A percentile compares a stretch with the other conserved stretches of the same genome.
Evolutionary conservation across 2,329 filamentous ascomycete species (phyloP).

Genomic region (Berkeleyomyces rouxiae): DNA sequence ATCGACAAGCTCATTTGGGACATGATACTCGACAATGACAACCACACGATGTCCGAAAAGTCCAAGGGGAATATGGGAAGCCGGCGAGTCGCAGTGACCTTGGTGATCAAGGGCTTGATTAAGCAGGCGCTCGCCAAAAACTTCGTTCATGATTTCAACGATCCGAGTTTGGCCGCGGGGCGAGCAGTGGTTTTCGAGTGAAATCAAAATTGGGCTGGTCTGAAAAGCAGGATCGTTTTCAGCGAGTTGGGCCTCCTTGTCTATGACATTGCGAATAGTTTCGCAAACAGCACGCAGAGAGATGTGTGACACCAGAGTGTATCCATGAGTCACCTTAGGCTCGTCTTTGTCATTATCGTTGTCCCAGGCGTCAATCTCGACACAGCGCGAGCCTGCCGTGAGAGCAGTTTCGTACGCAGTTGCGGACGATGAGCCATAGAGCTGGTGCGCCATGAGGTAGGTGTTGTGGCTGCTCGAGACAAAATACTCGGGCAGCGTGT

Average conservation of each 20-base stretch:
- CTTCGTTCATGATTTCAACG: slow-evolving; percentile 47
- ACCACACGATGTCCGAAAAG: slow-evolving; percentile 47
- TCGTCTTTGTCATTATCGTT: slow-evolving; percentile 41
- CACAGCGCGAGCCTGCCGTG: slow-evolving; percentile 46
- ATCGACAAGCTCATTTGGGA: slow-evolving; percentile 33
- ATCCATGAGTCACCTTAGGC: slow-evolving; percentile 55
- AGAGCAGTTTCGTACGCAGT: slow-evolving; percentile 47
- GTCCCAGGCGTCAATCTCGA: slow-evolving; percentile 62
- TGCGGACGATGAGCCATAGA: slow-evolving; percentile 46
- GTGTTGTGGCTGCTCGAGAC: slow-evolving; percentile 61
- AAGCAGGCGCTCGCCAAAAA: slow-evolving; percentile 43
- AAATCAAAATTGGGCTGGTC: slow-evolving; percentile 44
- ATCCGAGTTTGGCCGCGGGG: slow-evolving; percentile 42
- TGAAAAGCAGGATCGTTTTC: slow-evolving; percentile 21
- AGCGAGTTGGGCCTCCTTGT: slow-evolving; percentile 34
- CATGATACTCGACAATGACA: slow-evolving; percentile 51
- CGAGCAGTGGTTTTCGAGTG: slow-evolving; percentile 51
- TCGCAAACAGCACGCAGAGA: slow-evolving; percentile 49
- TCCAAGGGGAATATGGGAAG: slow-evolving; percentile 38
- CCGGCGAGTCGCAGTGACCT: slow-evolving; percentile 25
- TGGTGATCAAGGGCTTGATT: slow-evolving; percentile 39
- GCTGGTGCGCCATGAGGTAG: slow-evolving; percentile 52
- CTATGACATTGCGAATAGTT: slow-evolving; percentile 44
- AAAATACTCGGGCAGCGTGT: slow-evolving; percentile 52
- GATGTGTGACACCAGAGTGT: slow-evolving; percentile 49